These are phyloP conservation scores for Leucocoprinus leucothites DNA, from an alignment of 768 basidiomycete species.

Conservation along the genomic window DNA sequence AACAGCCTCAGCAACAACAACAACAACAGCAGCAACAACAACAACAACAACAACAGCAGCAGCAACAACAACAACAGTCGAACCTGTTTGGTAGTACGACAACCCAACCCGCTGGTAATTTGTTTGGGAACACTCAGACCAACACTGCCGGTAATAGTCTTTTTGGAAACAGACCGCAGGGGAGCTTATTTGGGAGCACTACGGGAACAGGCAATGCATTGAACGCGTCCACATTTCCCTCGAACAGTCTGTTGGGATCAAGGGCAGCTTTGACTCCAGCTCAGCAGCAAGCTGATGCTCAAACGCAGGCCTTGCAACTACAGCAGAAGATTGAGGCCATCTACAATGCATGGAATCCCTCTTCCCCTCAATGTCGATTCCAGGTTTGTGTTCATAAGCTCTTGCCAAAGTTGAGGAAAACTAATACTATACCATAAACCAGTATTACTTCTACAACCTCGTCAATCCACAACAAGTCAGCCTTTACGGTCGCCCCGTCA, in stretches of 20 bases:
- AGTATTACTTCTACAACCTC: conserved; percentile 86
- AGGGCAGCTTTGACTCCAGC: conserved; percentile 30
- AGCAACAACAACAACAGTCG: conserved; percentile 22
- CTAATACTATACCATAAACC: background rate
- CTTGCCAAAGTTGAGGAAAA: background rate
- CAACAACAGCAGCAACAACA: conserved; percentile 25
- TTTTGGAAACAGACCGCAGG: conserved; percentile 25
- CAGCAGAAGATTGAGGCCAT: conserved; percentile 61
- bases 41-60: conserved; percentile 25
- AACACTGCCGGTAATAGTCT: background rate
- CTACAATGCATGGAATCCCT: conserved; percentile 68
- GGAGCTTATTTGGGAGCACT: conserved; percentile 23
- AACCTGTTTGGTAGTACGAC: conserved; percentile 28
- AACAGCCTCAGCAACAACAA: conserved; percentile 25
- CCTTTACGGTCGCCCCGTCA: conserved; percentile 68
- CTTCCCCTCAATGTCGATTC: conserved; percentile 70
- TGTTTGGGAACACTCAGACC: conserved; percentile 21
- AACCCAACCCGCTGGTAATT: conserved; percentile 17
- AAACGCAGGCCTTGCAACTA: conserved; percentile 52
- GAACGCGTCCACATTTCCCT: conserved; percentile 28
- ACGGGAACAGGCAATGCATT: conserved; percentile 20
- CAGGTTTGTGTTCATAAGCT: conserved; percentile 48
- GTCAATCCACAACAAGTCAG: conserved; percentile 67
- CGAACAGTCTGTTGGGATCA: conserved; percentile 34
- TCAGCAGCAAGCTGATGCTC: conserved; percentile 56